Base-by-base conservation (phyloP, 1,284 basidiomycete species). In the Cystobasidiaceae sp. region DNA sequence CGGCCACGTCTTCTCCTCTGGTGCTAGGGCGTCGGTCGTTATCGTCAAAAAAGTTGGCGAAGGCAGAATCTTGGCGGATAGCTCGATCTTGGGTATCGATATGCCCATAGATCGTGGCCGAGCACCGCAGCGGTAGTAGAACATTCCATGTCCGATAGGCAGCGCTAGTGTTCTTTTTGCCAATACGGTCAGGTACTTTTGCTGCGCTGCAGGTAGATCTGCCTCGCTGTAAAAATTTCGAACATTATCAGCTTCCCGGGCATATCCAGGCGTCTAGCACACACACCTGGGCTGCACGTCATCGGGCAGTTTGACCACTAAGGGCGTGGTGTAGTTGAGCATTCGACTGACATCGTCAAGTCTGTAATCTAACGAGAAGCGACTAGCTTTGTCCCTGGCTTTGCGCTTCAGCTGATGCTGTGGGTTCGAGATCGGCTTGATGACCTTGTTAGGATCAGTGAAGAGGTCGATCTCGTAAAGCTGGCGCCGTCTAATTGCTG, bases 111-210 rank as follows among this genome's bases (percentile, higher is more conserved):
- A 48, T 39, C 64, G 23, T 19, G 43, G 43, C 55, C 66, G 11
- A 33, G 66, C 39, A 39, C 55, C 45, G 48, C 55, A 60, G 45
- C 68, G 37, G 75, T 88, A 94, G 1, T 86, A 89, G 75, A 90
- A 92, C 81, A 93, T 86, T 0, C 88, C 90, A 68, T 89, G 82
- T 2, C 93, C 93, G 68, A 91, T 84, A 0, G 91, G 86, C 37
- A 94, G 79, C 1, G 92, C 86, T 30, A 93, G 80, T 0, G 91
- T 96, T 49, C 92, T 82, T 73, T 90, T 87, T 17, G 89, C 86
- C 33, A 93, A 83, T 23, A 86, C 83, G 45, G 87, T 78, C 4
- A 89, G 87, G 67, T 89, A 84, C 55, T 82, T 82, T 71, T 93
- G 89, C 46, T 93, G 87, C 70, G 91, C 89, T 71, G 86, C 86